Conservation (phyloP, 345 rosid species). For the Punica granatum region DNA sequence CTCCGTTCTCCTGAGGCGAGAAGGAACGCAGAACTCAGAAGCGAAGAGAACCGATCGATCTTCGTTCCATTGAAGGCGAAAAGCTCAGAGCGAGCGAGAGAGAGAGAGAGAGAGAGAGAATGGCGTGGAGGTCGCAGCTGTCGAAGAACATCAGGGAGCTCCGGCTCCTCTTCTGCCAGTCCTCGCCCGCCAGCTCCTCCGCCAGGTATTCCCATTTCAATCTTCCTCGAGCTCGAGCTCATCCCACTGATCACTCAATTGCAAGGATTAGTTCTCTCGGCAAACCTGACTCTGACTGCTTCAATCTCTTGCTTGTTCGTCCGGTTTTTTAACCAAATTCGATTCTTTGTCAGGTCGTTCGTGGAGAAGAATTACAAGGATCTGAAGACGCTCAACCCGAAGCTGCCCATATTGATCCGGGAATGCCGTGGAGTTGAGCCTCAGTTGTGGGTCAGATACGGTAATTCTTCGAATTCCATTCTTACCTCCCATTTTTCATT, state of each 20-base stretch:
- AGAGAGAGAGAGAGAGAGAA: slow-evolving; percentile 1
- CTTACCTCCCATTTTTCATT: neutral
- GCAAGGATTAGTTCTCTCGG: neutral
- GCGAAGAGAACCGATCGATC: neutral
- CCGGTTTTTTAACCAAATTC: neutral
- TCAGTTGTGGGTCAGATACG: slow-evolving; percentile 96
- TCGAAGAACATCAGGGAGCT: slow-evolving; percentile 37
- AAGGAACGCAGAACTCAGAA: neutral
- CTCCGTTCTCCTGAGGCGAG: neutral
- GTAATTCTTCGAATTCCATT: slow-evolving; percentile 25
- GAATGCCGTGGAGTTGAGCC: slow-evolving; percentile 78
- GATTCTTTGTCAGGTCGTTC: slow-evolving; percentile 37
- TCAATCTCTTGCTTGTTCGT: neutral
- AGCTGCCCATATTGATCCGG: slow-evolving; percentile 76
- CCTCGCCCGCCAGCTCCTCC: slow-evolving; percentile 60
- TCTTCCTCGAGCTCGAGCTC: neutral
- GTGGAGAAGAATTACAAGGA: slow-evolving; percentile 84
- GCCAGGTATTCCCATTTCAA: slow-evolving; percentile 33
- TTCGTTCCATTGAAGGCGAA: neutral
- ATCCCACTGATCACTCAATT: neutral
- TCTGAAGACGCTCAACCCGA: slow-evolving; percentile 81
- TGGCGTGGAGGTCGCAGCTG: slow-evolving; percentile 22
- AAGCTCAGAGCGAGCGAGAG: neutral
- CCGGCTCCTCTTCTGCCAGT: slow-evolving; percentile 62
- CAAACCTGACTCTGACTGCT: neutral